These are phyloP conservation scores for Ceratobasidium sp. DNA, from an alignment of 1,284 basidiomycete genomes.

Conservation along the genomic window DNA sequence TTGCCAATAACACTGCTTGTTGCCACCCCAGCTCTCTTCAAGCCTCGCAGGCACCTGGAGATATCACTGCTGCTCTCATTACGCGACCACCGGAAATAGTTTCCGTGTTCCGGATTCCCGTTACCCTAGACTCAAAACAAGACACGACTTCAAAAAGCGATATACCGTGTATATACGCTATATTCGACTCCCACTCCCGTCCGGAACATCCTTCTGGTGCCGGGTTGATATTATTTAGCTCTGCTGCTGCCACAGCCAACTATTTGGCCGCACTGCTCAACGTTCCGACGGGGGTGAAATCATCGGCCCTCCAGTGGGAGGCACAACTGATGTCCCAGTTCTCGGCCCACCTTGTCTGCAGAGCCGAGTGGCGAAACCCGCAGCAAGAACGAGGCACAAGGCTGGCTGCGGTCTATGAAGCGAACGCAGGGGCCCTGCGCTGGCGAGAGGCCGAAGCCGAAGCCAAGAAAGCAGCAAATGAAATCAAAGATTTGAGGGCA, in stretches of 20 bases:
- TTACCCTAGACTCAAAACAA: constrained; percentile 17
- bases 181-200: constrained; percentile 73
- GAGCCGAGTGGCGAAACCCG: constrained; percentile 47
- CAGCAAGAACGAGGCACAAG: constrained; percentile 10
- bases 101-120: constrained; percentile 59
- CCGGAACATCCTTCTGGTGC: constrained; percentile 63
- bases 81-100: constrained; percentile 75
- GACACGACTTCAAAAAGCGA: background rate
- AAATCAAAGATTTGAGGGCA: constrained; percentile 52
- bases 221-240: constrained; percentile 60
- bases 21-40: constrained; percentile 49
- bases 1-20: background rate
- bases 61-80: constrained; percentile 58
- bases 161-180: constrained; percentile 53
- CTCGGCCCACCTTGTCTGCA: constrained; percentile 61
- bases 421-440: constrained; percentile 36
- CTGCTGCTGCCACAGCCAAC: constrained; percentile 53
- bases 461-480: constrained; percentile 57
- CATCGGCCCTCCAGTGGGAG: constrained; percentile 63
- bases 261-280: constrained; percentile 60
- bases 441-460: constrained; percentile 54
- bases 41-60: constrained; percentile 45
- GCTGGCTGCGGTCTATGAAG: constrained; percentile 39
- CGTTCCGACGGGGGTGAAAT: constrained; percentile 56
- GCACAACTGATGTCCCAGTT: constrained; percentile 66